A percentile compares a stretch with the other conserved stretches of the same genome.
Conservation (phyloP, 2,329 filamentous ascomycete genomes). For the Aureobasidium uvarum region DNA sequence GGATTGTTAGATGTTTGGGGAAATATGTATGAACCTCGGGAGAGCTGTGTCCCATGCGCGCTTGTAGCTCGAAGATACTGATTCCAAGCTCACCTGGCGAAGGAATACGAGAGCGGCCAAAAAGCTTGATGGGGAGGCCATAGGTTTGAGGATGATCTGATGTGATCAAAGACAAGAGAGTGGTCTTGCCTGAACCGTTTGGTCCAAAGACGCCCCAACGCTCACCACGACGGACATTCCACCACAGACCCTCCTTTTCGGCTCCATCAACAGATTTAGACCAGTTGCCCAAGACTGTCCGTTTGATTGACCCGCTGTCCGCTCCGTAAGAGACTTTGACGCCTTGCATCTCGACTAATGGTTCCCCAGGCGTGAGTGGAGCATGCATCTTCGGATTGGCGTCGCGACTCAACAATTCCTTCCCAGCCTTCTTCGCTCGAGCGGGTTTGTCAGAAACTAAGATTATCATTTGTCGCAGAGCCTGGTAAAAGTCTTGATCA, state of each 20-base stretch:
- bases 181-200: conserved; percentile 95
- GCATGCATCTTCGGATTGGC: conserved; percentile 33
- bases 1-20: conserved; percentile 70
- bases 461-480: neutral
- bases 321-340: conserved; percentile 77
- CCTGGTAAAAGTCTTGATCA: neutral
- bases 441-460: neutral
- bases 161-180: conserved; percentile 84
- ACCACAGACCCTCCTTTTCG: conserved; percentile 61
- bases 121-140: conserved; percentile 79
- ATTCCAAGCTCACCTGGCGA: conserved; percentile 69
- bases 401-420: conserved; percentile 33
- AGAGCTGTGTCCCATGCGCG: conserved; percentile 85
- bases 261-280: neutral
- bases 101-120: conserved; percentile 77
- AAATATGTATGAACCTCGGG: conserved; percentile 95
- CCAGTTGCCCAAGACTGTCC: conserved; percentile 80
- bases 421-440: neutral
- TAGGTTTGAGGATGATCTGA: conserved; percentile 97
- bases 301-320: conserved; percentile 38
- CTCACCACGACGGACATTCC: conserved; percentile 79
- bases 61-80: conserved; percentile 89
- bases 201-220: conserved; percentile 91
- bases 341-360: conserved; percentile 82
- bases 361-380: conserved; percentile 54